Conservation (phyloP, 1,284 basidiomycete species). For the Chalciporus piperatoides region DNA sequence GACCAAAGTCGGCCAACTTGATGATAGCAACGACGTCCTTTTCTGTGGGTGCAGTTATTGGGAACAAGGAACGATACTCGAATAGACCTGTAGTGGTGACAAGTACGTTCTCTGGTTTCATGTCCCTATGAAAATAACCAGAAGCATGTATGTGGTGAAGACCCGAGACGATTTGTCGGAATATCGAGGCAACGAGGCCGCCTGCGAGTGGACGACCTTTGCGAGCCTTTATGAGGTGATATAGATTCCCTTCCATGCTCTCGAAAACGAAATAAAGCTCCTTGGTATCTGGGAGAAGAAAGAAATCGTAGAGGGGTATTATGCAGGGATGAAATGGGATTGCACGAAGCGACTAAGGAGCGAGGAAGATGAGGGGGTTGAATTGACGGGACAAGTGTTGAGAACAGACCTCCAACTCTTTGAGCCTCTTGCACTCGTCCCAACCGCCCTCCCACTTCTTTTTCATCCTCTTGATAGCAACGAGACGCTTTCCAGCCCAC, state of each 20-base stretch:
- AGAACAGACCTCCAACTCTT: slow-evolving; percentile 86
- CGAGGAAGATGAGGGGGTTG: slow-evolving; percentile 11
- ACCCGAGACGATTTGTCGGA: slow-evolving; percentile 88
- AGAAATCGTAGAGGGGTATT: slow-evolving; percentile 98
- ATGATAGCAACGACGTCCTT: slow-evolving; percentile 96
- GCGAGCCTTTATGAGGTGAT: slow-evolving; percentile 97
- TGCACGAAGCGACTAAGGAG: slow-evolving; percentile 78
- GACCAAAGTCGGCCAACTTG: slow-evolving; percentile 98
- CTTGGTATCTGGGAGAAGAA: slow-evolving; percentile 87
- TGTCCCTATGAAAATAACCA: slow-evolving; percentile 98
- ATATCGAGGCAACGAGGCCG: slow-evolving; percentile 93
- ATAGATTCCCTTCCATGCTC: slow-evolving; percentile 99
- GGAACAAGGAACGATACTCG: slow-evolving; percentile 84
- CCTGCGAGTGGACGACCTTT: slow-evolving; percentile 92
- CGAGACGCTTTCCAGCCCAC: slow-evolving; percentile 91
- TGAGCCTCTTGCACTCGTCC: slow-evolving; percentile 93
- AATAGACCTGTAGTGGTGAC: slow-evolving; percentile 98
- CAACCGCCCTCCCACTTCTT: slow-evolving; percentile 96
- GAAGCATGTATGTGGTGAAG: slow-evolving; percentile 89
- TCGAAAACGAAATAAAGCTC: slow-evolving; percentile 99
- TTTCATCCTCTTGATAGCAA: slow-evolving; percentile 99
- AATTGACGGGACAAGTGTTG: slow-evolving; percentile 17
- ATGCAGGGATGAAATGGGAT: slow-evolving; percentile 97
- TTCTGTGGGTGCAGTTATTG: slow-evolving; percentile 62
- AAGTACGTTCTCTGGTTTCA: slow-evolving; percentile 99